Percentiles rank a stretch among this genome's conserved stretches.
Evolutionary conservation across 208 protist species (phyloP).

Genomic region (Trichomonas vaginalis): DNA sequence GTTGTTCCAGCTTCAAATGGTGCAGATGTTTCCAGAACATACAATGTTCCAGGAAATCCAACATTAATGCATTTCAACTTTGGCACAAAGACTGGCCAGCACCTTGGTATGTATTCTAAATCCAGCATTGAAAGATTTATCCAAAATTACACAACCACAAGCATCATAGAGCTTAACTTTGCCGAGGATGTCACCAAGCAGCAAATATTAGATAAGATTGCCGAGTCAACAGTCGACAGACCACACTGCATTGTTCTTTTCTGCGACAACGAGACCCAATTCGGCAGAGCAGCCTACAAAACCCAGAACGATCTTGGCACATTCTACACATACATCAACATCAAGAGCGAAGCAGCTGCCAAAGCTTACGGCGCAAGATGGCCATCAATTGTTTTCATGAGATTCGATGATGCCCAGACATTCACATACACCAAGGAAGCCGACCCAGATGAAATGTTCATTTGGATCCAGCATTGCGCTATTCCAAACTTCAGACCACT

Average conservation of each 20-base stretch:
- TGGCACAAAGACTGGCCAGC: neutral
- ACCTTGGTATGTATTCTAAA: neutral
- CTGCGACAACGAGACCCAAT: neutral
- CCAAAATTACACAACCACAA: neutral
- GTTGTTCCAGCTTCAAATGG: neutral
- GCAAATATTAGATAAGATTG: neutral
- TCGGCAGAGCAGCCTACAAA: neutral
- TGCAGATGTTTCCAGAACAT: neutral
- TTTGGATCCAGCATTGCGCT: neutral
- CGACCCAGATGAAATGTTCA: neutral
- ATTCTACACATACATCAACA: neutral
- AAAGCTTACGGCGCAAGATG: neutral
- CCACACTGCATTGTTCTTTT: neutral
- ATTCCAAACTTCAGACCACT: neutral
- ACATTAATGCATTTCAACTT: neutral
- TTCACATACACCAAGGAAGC: neutral
- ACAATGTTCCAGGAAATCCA: neutral
- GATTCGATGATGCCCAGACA: neutral
- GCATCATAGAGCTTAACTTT: neutral
- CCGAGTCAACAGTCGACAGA: neutral
- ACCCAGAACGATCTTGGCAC: neutral
- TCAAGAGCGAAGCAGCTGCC: neutral
- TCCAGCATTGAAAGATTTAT: neutral
- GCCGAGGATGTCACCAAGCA: neutral
- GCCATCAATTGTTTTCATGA: neutral